Conservation (phyloP, 148 eudicot species). For the Silene uniflora region DNA sequence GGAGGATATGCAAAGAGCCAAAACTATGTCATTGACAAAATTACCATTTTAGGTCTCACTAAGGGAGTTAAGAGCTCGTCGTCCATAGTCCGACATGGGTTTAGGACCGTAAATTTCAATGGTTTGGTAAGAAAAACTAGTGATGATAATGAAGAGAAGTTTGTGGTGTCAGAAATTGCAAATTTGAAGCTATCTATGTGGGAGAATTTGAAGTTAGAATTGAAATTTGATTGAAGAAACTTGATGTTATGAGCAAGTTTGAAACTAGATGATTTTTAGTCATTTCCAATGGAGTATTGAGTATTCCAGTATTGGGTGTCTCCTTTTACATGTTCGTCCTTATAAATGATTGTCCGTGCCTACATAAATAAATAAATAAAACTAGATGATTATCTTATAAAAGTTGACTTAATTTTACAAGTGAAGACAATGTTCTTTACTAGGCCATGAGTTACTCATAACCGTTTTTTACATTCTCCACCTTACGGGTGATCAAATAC, state of each 20-base stretch:
- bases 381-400: too few relatives aligned
- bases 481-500: too few relatives aligned
- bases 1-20: constrained; percentile 33
- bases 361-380: too few relatives aligned
- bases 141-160: not conserved
- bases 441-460: too few relatives aligned
- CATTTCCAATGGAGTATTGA: too few relatives aligned
- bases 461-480: too few relatives aligned
- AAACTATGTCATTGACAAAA: constrained; percentile 35
- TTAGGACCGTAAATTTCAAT: not conserved
- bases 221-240: constrained; percentile 17
- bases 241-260: not conserved
- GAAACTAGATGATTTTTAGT: too few relatives aligned
- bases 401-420: too few relatives aligned
- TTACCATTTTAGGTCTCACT: constrained; percentile 47
- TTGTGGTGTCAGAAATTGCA: not conserved
- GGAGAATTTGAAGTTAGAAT: constrained; percentile 16
- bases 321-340: too few relatives aligned
- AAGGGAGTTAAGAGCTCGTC: constrained; percentile 11
- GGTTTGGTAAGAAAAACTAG: not conserved
- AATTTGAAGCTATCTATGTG: not conserved
- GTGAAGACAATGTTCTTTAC: too few relatives aligned
- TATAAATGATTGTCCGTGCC: too few relatives aligned
- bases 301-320: too few relatives aligned
- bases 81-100: not conserved